These are phyloP conservation scores for Neurospora sublineolata DNA, from an alignment of 495 filamentous ascomycete genomes.

Conservation along the genomic window DNA sequence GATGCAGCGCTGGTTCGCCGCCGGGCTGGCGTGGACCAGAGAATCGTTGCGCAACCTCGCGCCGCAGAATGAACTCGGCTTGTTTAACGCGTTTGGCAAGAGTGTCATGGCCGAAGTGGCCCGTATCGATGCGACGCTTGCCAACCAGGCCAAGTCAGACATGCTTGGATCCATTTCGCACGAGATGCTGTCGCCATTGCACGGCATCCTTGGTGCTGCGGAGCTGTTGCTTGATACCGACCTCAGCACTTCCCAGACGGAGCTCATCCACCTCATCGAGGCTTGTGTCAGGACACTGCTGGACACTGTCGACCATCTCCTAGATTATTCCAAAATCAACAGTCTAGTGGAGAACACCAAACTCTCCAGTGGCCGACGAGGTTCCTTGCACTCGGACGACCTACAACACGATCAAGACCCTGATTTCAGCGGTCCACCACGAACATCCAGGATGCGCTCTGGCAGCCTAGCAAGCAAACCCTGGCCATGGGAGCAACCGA, in stretches of 20 bases:
- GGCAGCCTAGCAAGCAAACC: neutral
- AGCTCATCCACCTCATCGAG: slow-evolving; percentile 62
- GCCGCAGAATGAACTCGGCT: slow-evolving; percentile 30
- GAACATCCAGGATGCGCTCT: neutral
- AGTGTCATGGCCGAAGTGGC: slow-evolving; percentile 50
- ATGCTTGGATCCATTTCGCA: slow-evolving; percentile 66
- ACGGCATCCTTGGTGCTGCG: slow-evolving; percentile 61
- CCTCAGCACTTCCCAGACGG: slow-evolving; percentile 43
- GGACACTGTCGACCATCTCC: slow-evolving; percentile 61
- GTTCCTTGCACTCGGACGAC: neutral
- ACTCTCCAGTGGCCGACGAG: neutral
- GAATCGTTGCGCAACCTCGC: slow-evolving; percentile 33
- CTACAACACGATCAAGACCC: neutral
- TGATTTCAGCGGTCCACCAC: neutral
- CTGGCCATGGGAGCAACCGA: neutral
- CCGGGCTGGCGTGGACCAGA: slow-evolving; percentile 53
- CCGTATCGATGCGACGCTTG: slow-evolving; percentile 33
- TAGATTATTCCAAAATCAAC: slow-evolving; percentile 3
- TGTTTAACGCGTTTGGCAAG: slow-evolving; percentile 45
- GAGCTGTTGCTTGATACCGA: slow-evolving; percentile 54
- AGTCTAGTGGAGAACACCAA: neutral
- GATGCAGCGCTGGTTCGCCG: slow-evolving; percentile 56
- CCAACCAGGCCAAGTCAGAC: slow-evolving; percentile 47
- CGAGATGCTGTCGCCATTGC: slow-evolving; percentile 66
- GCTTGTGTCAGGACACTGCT: slow-evolving; percentile 64